Evolutionary conservation across 2,329 filamentous ascomycete genomes (phyloP).

Genomic region (Trichoderma sp.): DNA sequence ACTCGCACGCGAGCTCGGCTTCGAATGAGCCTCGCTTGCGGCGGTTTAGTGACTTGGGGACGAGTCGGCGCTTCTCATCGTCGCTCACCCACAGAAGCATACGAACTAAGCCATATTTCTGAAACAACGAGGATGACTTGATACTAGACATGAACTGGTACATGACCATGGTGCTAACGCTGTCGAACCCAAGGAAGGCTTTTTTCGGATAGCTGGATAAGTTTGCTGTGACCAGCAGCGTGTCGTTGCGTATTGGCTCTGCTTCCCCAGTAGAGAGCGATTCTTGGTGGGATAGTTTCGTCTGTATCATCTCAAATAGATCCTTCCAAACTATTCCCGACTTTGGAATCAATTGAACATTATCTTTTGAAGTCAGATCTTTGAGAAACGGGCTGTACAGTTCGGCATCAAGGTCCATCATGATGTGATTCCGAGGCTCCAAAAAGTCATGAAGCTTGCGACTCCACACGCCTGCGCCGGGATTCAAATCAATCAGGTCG

Average conservation of each 20-base stretch:
- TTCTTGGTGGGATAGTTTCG: conserved; percentile 55
- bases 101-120: conserved; percentile 74
- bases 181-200: conserved; percentile 51
- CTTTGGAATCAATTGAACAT: conserved; percentile 51
- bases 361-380: conserved; percentile 50
- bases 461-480: conserved; percentile 77
- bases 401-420: conserved; percentile 69
- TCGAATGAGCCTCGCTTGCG: conserved; percentile 59
- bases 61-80: conserved; percentile 54
- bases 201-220: conserved; percentile 55
- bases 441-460: conserved; percentile 70
- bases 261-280: conserved; percentile 36
- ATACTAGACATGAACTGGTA: conserved; percentile 62
- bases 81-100: conserved; percentile 72
- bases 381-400: conserved; percentile 61
- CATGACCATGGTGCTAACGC: conserved; percentile 56
- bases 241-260: conserved; percentile 60
- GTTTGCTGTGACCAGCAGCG: conserved; percentile 71
- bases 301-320: conserved; percentile 51
- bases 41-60: conserved; percentile 59
- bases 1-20: conserved; percentile 59
- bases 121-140: conserved; percentile 59
- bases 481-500: conserved; percentile 84
- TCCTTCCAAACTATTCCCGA: conserved; percentile 61
- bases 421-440: conserved; percentile 75